phyloP scores from a whole-genome alignment of 2,329 filamentous ascomycete species.

The Cryphonectria parasitica region DNA sequence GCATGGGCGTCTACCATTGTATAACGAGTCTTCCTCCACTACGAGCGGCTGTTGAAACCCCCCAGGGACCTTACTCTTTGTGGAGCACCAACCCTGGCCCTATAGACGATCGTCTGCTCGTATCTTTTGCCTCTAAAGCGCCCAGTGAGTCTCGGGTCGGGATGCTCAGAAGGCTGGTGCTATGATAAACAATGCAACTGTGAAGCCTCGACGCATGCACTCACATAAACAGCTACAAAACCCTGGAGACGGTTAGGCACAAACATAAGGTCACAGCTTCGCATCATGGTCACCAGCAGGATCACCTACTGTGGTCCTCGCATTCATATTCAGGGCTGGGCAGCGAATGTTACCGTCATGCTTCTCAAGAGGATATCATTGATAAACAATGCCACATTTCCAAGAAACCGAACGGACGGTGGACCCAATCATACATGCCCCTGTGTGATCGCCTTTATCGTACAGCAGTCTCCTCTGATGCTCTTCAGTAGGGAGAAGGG shows the following conservation, averaged over 20 bases:
- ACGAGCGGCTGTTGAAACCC: conserved; percentile 18
- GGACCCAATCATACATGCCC: neutral
- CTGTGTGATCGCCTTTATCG: neutral
- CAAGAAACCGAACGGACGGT: neutral
- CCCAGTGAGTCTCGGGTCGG: neutral
- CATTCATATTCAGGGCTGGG: neutral
- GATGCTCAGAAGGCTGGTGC: conserved; percentile 12
- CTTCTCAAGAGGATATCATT: neutral
- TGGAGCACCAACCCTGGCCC: neutral
- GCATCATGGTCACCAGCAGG: neutral
- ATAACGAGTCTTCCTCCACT: neutral
- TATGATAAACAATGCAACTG: neutral
- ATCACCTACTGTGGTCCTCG: neutral
- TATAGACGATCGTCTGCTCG: neutral
- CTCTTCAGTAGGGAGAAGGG: neutral
- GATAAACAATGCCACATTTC: neutral
- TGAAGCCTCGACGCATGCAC: neutral
- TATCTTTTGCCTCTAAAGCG: neutral
- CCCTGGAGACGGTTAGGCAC: neutral
- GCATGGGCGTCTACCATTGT: neutral
- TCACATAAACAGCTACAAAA: neutral
- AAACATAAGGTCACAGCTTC: neutral
- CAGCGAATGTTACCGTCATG: neutral
- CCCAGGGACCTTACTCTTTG: conserved; percentile 17
- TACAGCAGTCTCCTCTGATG: neutral